These are phyloP conservation scores for Myrmaecium sp. DNA, from an alignment of 2,329 filamentous ascomycete species.

Conservation along the genomic window DNA sequence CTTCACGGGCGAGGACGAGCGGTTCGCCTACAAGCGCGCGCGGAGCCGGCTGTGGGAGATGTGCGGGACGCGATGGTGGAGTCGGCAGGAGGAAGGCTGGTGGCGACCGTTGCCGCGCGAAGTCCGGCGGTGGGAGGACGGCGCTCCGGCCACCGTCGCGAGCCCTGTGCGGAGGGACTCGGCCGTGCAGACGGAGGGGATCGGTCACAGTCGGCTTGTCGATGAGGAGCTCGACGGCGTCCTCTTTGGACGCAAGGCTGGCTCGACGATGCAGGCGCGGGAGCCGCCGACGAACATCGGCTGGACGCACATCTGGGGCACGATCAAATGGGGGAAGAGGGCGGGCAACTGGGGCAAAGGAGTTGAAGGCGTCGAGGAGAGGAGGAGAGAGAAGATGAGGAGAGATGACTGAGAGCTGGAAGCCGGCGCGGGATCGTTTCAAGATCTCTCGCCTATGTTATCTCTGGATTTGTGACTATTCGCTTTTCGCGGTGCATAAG, in stretches of 20 bases:
- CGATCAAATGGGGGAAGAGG: slow-evolving; percentile 34
- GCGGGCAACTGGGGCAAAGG: slow-evolving; percentile 36
- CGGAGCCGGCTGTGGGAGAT: slow-evolving; percentile 69
- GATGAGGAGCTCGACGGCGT: slow-evolving; percentile 14
- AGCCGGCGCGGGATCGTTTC: no score
- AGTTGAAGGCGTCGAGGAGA: slow-evolving; percentile 27
- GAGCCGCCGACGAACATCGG: slow-evolving; percentile 34
- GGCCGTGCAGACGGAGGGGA: slow-evolving; percentile 1
- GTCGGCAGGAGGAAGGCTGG: slow-evolving; percentile 43
- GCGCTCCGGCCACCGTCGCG: slow-evolving; percentile 1
- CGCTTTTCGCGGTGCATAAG: no score
- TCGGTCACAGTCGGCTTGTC: no score
- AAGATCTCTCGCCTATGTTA: no score
- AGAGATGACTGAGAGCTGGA: no score
- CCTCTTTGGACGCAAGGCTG: slow-evolving; percentile 26
- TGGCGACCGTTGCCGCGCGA: slow-evolving; percentile 49
- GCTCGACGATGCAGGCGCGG: slow-evolving; percentile 26
- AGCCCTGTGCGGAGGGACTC: neutral
- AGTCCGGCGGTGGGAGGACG: slow-evolving; percentile 48
- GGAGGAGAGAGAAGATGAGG: slow-evolving; percentile 16
- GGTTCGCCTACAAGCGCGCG: slow-evolving; percentile 66
- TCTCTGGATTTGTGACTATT: no score
- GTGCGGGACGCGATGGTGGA: slow-evolving; percentile 57
- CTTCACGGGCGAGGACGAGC: slow-evolving; percentile 67
- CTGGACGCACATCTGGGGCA: slow-evolving; percentile 37